Evolutionary conservation across 106 monocot genomes (phyloP).

Genomic region (Dioscorea zingiberensis): DNA sequence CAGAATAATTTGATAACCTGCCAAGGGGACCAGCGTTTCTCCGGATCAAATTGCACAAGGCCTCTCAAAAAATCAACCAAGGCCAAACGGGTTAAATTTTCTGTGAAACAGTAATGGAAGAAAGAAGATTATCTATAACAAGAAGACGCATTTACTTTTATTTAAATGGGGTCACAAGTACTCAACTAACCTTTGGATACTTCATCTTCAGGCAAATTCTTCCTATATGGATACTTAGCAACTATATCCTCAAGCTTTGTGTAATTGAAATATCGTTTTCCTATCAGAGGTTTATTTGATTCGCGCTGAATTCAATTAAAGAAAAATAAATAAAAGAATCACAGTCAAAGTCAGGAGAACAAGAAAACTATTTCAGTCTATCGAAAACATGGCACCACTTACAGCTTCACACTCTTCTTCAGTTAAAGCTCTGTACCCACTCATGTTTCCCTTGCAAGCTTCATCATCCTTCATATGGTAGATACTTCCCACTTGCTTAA

Average conservation of each 20-base stretch:
- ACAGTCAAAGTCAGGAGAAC: neutral
- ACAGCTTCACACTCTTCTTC: slow-evolving; percentile 89
- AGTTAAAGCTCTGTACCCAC: slow-evolving; percentile 60
- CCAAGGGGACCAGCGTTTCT: slow-evolving; percentile 90
- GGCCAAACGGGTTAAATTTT: slow-evolving; percentile 55
- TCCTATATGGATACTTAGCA: slow-evolving; percentile 70
- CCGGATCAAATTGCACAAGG: slow-evolving; percentile 90
- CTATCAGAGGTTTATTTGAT: slow-evolving; percentile 62
- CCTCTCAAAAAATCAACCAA: slow-evolving; percentile 92
- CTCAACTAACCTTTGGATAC: slow-evolving; percentile 50
- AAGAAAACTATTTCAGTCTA: neutral
- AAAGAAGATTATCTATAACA: neutral
- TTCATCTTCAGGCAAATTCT: slow-evolving; percentile 70
- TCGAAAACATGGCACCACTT: slow-evolving; percentile 27
- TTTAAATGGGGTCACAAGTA: too few species aligned
- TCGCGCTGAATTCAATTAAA: slow-evolving; percentile 49
- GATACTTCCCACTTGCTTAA: slow-evolving; percentile 70
- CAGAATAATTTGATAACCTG: slow-evolving; percentile 46
- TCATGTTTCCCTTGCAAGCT: slow-evolving; percentile 14
- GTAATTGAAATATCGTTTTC: slow-evolving; percentile 76
- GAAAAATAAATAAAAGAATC: neutral
- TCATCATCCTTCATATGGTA: slow-evolving; percentile 41
- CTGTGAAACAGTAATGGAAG: slow-evolving; percentile 29
- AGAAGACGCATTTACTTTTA: neutral
- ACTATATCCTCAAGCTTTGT: slow-evolving; percentile 79